phyloP scores from a whole-genome alignment of 2,329 filamentous ascomycete genomes.

The Metarhizium sp. region DNA sequence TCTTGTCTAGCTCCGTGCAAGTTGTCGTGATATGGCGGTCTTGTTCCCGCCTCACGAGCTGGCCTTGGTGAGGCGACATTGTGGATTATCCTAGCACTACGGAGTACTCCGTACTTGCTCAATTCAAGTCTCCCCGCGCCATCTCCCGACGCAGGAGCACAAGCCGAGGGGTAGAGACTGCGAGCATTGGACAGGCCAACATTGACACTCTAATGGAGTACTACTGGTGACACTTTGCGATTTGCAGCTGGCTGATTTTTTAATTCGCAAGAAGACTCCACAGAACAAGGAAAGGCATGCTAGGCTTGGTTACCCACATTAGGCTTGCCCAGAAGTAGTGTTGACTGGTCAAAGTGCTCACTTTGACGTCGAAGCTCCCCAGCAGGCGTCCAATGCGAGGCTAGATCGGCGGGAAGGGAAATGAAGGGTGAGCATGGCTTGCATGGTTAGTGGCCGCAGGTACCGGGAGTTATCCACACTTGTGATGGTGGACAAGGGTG shows the following conservation, averaged over 20 bases:
- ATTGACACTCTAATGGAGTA: no score
- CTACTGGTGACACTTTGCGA: no score
- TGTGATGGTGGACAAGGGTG: neutral
- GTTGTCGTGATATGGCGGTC: no score
- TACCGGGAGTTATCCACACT: neutral
- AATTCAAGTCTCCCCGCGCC: no score
- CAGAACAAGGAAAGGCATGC: neutral
- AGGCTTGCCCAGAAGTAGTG: neutral
- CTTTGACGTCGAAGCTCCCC: neutral
- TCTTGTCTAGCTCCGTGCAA: no score
- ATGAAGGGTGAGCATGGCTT: slow-evolving; percentile 7
- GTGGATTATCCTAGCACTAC: no score
- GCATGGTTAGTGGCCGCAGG: slow-evolving; percentile 4
- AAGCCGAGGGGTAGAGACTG: no score
- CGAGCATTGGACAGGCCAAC: no score
- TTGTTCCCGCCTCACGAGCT: no score
- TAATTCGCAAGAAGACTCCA: neutral
- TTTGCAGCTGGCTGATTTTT: neutral
- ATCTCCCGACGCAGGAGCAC: no score
- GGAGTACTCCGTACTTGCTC: no score
- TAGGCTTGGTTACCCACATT: neutral
- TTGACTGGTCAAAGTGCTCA: neutral
- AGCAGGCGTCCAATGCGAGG: slow-evolving; percentile 4
- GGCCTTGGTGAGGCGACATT: no score
- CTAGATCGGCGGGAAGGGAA: slow-evolving; percentile 5